These are phyloP conservation scores for Microbotryum violaceum DNA, from an alignment of 1,284 basidiomycete species.

Conservation along the genomic window DNA sequence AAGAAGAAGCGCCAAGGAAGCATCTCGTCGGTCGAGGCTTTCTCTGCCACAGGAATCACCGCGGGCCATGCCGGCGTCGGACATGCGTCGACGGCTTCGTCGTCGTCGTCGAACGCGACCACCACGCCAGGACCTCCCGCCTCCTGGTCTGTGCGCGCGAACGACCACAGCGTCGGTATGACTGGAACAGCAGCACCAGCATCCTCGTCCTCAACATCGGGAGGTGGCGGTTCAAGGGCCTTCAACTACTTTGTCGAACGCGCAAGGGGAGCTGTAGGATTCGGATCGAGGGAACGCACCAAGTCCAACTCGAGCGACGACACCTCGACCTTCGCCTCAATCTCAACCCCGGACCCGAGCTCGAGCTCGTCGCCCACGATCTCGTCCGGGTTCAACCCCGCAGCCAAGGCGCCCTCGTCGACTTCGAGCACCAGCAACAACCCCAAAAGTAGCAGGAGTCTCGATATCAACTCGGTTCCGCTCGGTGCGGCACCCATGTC, in stretches of 20 bases:
- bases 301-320: slow-evolving; percentile 2
- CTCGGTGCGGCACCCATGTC: background rate
- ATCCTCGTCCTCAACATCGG: too few species aligned
- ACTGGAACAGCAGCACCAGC: too few species aligned
- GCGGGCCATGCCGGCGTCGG: background rate
- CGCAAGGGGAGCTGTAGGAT: slow-evolving; percentile 6
- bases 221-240: background rate
- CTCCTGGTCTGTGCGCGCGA: background rate
- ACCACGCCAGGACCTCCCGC: background rate
- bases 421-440: background rate
- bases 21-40: slow-evolving; percentile 6
- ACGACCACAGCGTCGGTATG: too few species aligned
- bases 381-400: background rate
- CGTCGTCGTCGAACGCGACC: background rate
- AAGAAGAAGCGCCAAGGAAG: slow-evolving; percentile 9
- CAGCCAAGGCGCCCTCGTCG: background rate
- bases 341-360: background rate
- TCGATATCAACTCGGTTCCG: background rate
- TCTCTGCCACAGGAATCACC: background rate
- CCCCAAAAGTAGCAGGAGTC: background rate
- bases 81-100: background rate
- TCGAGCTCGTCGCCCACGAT: background rate
- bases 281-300: background rate
- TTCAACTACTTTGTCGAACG: slow-evolving; percentile 11
- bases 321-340: too few species aligned